These are phyloP conservation scores for Coffea humblotiana DNA, from an alignment of 305 asterid species.

Conservation along the genomic window DNA sequence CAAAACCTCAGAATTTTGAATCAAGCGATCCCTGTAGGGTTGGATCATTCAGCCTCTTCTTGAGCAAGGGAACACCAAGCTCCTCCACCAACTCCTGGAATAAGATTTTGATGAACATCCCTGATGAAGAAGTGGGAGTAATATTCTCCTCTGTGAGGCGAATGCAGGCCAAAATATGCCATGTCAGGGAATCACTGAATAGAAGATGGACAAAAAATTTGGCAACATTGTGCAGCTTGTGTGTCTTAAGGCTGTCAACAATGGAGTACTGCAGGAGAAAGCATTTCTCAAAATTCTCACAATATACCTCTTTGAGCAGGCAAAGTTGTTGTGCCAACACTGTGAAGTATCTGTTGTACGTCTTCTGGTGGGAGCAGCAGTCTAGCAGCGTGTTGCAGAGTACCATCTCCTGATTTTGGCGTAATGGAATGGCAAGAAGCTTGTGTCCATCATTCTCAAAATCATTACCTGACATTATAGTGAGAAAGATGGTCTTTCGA, in stretches of 20 bases:
- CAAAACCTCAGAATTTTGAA: no score
- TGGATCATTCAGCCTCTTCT: no score
- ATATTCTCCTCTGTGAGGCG: no score
- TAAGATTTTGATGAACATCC: no score
- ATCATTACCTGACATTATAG: slow-evolving; percentile 16
- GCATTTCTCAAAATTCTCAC: slow-evolving; percentile 8
- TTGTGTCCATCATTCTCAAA: slow-evolving; percentile 20
- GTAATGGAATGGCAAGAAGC: slow-evolving; percentile 11
- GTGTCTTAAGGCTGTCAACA: background rate
- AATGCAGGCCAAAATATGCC: no score
- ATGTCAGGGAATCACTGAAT: slow-evolving; percentile 13
- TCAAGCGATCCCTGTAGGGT: no score
- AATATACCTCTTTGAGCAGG: slow-evolving; percentile 12
- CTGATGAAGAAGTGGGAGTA: no score
- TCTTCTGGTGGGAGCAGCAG: slow-evolving; percentile 16
- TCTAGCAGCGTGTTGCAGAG: slow-evolving; percentile 5
- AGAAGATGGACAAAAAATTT: slow-evolving; percentile 24
- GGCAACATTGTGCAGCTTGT: slow-evolving; percentile 15
- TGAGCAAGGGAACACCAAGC: no score
- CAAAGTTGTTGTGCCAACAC: slow-evolving; percentile 20
- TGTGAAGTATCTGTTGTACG: slow-evolving; percentile 14
- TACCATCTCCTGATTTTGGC: slow-evolving; percentile 16
- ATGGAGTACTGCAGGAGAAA: slow-evolving; percentile 12
- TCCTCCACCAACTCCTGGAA: no score
- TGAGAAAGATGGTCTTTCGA: slow-evolving; percentile 9